Evolutionary conservation across 2,329 filamentous ascomycete genomes (phyloP).

Genomic region (Penicillium sp.): DNA sequence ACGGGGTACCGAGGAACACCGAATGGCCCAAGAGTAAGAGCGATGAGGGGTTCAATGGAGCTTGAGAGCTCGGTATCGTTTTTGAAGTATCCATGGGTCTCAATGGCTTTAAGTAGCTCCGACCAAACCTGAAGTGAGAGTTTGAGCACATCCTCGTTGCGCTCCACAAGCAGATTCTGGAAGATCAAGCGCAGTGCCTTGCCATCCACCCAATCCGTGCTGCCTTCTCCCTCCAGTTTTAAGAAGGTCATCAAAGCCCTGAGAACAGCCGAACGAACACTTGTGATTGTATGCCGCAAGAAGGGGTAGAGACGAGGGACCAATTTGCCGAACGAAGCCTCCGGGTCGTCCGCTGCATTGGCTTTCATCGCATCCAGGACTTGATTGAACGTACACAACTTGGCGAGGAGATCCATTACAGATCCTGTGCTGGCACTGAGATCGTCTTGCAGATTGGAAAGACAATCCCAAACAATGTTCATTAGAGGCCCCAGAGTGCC

Average conservation of each 20-base stretch:
- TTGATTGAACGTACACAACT: conserved; percentile 89
- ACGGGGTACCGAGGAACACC: conserved; percentile 88
- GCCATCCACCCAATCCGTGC: conserved; percentile 88
- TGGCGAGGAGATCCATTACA: conserved; percentile 97
- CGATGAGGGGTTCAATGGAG: conserved; percentile 78
- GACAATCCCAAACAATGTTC: conserved; percentile 94
- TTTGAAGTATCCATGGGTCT: conserved; percentile 58
- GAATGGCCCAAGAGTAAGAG: conserved; percentile 83
- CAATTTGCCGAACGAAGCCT: conserved; percentile 86
- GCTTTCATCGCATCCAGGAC: conserved; percentile 91
- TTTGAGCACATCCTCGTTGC: conserved; percentile 77
- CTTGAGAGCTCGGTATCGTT: conserved; percentile 71
- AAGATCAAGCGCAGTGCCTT: conserved; percentile 85
- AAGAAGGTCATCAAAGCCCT: conserved; percentile 92
- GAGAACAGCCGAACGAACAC: conserved; percentile 87
- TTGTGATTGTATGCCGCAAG: conserved; percentile 93
- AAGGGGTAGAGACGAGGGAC: conserved; percentile 95
- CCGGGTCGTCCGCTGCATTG: conserved; percentile 77
- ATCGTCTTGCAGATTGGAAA: conserved; percentile 95
- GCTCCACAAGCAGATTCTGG: conserved; percentile 92
- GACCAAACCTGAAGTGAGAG: conserved; percentile 86
- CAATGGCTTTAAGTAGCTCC: conserved; percentile 69
- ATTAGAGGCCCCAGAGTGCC: conserved; percentile 77
- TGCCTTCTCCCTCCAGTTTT: conserved; percentile 74
- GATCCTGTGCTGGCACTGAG: conserved; percentile 95